These are phyloP conservation scores for Chalciporus piperatus DNA, from an alignment of 768 basidiomycete species.

Conservation along the genomic window DNA sequence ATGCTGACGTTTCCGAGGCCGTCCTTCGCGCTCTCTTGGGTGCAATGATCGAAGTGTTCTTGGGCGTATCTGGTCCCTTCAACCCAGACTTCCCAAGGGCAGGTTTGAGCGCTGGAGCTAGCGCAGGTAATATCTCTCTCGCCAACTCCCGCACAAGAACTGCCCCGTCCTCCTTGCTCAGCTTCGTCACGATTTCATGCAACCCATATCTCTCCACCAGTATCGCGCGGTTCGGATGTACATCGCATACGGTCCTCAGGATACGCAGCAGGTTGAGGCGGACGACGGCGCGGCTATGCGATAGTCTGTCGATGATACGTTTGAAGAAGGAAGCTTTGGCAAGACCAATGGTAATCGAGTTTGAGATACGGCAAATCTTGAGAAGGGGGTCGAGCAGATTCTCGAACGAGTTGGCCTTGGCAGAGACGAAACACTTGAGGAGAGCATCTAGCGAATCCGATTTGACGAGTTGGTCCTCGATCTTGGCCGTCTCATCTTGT, in stretches of 20 bases:
- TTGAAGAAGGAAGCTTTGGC: constrained; percentile 83
- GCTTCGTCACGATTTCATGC: constrained; percentile 71
- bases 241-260: constrained; percentile 82
- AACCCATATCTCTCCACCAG: constrained; percentile 82
- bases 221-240: constrained; percentile 79
- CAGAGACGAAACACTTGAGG: constrained; percentile 75
- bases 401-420: constrained; percentile 90
- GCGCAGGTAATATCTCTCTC: constrained; percentile 75
- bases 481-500: constrained; percentile 90
- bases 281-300: constrained; percentile 75
- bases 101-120: constrained; percentile 70
- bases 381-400: constrained; percentile 89
- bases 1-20: constrained; percentile 63
- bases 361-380: constrained; percentile 85
- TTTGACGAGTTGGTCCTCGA: constrained; percentile 85
- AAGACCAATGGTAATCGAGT: constrained; percentile 67
- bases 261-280: constrained; percentile 87
- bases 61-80: constrained; percentile 37
- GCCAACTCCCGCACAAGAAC: constrained; percentile 89
- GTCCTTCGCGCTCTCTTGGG: constrained; percentile 66
- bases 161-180: constrained; percentile 85
- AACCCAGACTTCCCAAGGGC: constrained; percentile 29
- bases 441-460: constrained; percentile 61
- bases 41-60: constrained; percentile 43
- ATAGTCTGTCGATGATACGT: constrained; percentile 80